A percentile compares a stretch with the other conserved stretches of the same genome.
phyloP scores from a whole-genome alignment of 257 asterid genomes.

The Cordia subcordata region DNA sequence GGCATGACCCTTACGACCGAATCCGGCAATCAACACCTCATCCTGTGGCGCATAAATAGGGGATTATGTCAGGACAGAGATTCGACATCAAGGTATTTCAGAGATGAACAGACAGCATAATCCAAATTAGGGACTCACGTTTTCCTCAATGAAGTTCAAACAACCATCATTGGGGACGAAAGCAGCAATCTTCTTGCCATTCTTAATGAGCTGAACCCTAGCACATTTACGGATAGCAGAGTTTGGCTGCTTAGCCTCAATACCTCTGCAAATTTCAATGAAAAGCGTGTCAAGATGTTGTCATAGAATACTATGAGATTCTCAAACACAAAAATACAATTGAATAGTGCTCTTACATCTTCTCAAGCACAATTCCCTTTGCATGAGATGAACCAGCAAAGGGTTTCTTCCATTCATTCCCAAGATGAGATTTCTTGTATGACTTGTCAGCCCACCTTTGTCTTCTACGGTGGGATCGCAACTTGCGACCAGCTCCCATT shows the following conservation, averaged over 20 bases:
- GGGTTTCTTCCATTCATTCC: slow-evolving; percentile 23
- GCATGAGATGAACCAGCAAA: slow-evolving; percentile 27
- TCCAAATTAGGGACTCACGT: slow-evolving; percentile 9
- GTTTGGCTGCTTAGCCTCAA: slow-evolving; percentile 25
- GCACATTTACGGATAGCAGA: slow-evolving; percentile 27
- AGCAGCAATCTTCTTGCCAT: slow-evolving; percentile 24
- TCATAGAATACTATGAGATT: neutral
- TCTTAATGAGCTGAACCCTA: slow-evolving; percentile 25
- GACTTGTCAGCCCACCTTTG: slow-evolving; percentile 21
- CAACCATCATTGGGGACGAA: slow-evolving; percentile 23
- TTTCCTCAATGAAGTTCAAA: slow-evolving; percentile 25
- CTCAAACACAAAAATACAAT: too few species aligned
- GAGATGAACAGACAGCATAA: neutral
- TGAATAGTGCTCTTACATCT: slow-evolving; percentile 9
- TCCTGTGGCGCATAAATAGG: neutral
- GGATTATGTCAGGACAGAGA: neutral
- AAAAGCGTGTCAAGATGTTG: neutral
- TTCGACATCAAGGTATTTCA: neutral
- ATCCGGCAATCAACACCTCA: slow-evolving; percentile 19
- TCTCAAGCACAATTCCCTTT: slow-evolving; percentile 23
- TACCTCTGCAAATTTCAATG: slow-evolving; percentile 12
- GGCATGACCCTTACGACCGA: slow-evolving; percentile 19
- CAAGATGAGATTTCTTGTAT: slow-evolving; percentile 22
- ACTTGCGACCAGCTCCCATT: slow-evolving; percentile 26
- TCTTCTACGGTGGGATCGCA: slow-evolving; percentile 17